Percentiles rank a stretch among this genome's conserved stretches.
phyloP scores from a whole-genome alignment of 148 eudicot genomes.

The Suaeda aralocaspica region DNA sequence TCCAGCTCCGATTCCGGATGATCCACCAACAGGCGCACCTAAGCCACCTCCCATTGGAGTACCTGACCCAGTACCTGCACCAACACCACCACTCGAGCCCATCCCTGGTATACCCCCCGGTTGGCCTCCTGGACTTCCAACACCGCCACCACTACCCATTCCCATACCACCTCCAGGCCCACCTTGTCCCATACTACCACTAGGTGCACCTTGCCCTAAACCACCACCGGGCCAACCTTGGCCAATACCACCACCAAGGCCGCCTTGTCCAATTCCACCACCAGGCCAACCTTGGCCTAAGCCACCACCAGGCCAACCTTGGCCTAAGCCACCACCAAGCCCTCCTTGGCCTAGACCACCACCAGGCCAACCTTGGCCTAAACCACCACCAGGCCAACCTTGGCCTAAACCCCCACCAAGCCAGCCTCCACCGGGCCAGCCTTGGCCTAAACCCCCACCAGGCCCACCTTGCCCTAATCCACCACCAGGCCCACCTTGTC shows the following conservation, averaged over 20 bases:
- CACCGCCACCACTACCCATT: neutral
- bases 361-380: neutral
- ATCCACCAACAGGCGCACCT: slow-evolving; percentile 9
- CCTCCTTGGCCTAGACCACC: slow-evolving; percentile 20
- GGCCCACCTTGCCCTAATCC: neutral
- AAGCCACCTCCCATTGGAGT: slow-evolving; percentile 1
- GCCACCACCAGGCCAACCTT: neutral
- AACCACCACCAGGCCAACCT: neutral
- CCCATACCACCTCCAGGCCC: slow-evolving; percentile 13
- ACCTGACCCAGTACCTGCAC: slow-evolving; percentile 25
- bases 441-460: slow-evolving; percentile 14
- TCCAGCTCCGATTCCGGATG: slow-evolving; percentile 3
- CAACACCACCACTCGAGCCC: slow-evolving; percentile 15
- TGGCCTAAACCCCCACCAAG: neutral
- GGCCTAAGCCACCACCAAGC: slow-evolving; percentile 11
- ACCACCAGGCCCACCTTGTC: neutral
- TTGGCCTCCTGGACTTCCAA: slow-evolving; percentile 12
- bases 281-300: neutral
- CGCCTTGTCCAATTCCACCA: neutral
- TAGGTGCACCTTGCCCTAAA: neutral
- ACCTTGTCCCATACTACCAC: slow-evolving; percentile 12
- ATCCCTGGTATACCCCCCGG: slow-evolving; percentile 18
- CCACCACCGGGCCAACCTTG: slow-evolving; percentile 13
- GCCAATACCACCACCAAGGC: slow-evolving; percentile 9
- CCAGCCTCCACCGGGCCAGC: slow-evolving; percentile 13